phyloP scores from a whole-genome alignment of 495 filamentous ascomycete genomes.

The Xanthoparmelia taractica region DNA sequence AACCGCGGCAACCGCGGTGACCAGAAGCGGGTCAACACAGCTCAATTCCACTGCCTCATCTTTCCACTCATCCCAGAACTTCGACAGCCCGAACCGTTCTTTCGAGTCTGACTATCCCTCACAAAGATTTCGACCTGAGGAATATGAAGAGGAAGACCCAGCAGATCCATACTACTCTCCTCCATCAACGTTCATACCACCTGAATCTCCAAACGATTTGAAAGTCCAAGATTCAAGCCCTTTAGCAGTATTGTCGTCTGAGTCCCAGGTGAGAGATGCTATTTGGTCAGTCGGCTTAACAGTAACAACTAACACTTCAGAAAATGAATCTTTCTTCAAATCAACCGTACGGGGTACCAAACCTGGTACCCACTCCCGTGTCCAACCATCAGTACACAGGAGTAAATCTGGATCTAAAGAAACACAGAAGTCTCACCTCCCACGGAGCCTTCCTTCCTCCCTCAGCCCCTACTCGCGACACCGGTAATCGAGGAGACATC shows the following conservation, averaged over 20 bases:
- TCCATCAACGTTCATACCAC: slow-evolving; percentile 1
- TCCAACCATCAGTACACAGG: not conserved
- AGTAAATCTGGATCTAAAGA: not conserved
- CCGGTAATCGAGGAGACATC: not conserved
- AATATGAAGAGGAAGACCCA: not conserved
- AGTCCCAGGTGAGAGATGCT: not conserved
- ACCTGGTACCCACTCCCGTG: not conserved
- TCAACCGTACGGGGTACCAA: not conserved
- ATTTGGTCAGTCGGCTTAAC: not conserved
- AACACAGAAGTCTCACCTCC: not conserved
- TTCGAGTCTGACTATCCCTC: not conserved
- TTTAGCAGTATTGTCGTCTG: not conserved
- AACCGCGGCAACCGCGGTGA: not conserved
- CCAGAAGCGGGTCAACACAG: not conserved
- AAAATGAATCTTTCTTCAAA: slow-evolving; percentile 1
- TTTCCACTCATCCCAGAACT: not conserved
- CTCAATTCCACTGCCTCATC: not conserved
- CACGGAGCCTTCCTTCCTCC: not conserved
- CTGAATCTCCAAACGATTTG: not conserved
- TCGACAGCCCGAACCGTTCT: not conserved
- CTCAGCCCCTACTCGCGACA: not conserved
- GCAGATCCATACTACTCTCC: slow-evolving; percentile 11
- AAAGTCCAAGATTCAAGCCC: not conserved
- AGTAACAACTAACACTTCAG: slow-evolving; percentile 2
- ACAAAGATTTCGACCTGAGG: slow-evolving; percentile 4